A percentile compares a stretch with the other conserved stretches of the same genome.
These are phyloP conservation scores for Clonostachys chloroleuca DNA, from an alignment of 2,329 filamentous ascomycete species.

Conservation along the genomic window DNA sequence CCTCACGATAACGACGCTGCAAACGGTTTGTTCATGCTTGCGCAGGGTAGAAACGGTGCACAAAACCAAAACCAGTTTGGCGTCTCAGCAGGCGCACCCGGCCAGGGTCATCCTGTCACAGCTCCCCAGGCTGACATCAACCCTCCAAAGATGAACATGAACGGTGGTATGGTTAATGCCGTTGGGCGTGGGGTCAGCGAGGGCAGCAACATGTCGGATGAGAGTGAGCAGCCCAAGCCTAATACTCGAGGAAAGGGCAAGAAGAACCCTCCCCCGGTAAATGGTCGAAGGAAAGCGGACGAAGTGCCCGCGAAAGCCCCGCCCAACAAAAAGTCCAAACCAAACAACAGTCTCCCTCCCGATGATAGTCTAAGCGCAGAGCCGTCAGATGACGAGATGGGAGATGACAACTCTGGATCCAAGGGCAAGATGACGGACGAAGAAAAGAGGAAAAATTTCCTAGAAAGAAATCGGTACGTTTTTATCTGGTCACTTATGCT, in stretches of 20 bases:
- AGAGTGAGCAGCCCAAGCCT: conserved; percentile 64
- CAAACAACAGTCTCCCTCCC: conserved; percentile 11
- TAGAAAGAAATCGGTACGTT: conserved; percentile 88
- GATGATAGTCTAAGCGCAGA: conserved; percentile 14
- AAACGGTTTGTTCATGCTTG: conserved; percentile 88
- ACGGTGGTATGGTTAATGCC: conserved; percentile 33
- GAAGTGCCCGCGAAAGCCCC: conserved; percentile 55
- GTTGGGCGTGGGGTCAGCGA: conserved; percentile 59
- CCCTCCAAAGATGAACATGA: conserved; percentile 38
- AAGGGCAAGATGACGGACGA: conserved; percentile 93
- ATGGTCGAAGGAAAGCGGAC: conserved; percentile 77
- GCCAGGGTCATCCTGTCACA: conserved; percentile 42
- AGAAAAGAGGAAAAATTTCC: conserved; percentile 96
- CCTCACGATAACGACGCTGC: conserved; percentile 94
- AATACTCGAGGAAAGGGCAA: conserved; percentile 65
- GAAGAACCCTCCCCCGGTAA: conserved; percentile 51
- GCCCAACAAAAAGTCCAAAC: conserved; percentile 66
- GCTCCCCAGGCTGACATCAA: conserved; percentile 23
- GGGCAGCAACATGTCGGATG: conserved; percentile 68
- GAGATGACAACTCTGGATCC: conserved; percentile 35
- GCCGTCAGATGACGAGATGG: conserved; percentile 51
- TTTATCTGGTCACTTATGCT: not conserved
- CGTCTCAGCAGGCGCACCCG: conserved; percentile 35
- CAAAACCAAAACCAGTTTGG: conserved; percentile 45
- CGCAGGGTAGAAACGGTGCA: conserved; percentile 62